These are phyloP conservation scores for Linnemannia hyalina DNA, from an alignment of 192 early-diverging fungal species.

Conservation along the genomic window DNA sequence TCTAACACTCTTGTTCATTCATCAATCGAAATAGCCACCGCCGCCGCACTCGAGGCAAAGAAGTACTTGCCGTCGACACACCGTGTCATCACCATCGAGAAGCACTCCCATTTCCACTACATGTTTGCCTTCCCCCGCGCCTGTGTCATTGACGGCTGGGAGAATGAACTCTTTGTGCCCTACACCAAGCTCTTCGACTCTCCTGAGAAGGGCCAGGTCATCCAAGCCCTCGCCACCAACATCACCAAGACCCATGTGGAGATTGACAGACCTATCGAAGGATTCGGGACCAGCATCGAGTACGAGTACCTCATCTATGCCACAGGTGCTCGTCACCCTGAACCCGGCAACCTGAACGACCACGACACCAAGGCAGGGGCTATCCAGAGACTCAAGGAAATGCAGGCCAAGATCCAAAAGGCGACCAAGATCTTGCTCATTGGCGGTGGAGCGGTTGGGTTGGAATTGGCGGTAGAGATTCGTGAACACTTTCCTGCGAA, in stretches of 20 bases:
- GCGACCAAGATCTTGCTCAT: slow-evolving; percentile 74
- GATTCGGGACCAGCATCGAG: slow-evolving; percentile 60
- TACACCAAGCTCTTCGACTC: slow-evolving; percentile 61
- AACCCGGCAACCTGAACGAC: slow-evolving; percentile 60
- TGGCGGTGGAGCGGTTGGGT: slow-evolving; percentile 83
- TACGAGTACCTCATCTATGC: slow-evolving; percentile 70
- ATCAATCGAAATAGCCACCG: slow-evolving; percentile 28
- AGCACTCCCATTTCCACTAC: slow-evolving; percentile 70
- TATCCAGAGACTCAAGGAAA: slow-evolving; percentile 55
- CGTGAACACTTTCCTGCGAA: slow-evolving; percentile 69
- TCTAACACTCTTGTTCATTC: not conserved
- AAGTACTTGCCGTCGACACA: slow-evolving; percentile 58
- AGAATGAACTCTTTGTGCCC: slow-evolving; percentile 71
- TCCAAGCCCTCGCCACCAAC: slow-evolving; percentile 61
- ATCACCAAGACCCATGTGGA: slow-evolving; percentile 63
- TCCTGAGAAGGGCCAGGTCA: slow-evolving; percentile 58
- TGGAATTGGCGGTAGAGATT: slow-evolving; percentile 86
- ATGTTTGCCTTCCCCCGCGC: slow-evolving; percentile 76
- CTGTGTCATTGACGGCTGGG: slow-evolving; percentile 66
- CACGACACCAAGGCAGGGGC: slow-evolving; percentile 60
- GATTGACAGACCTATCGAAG: slow-evolving; percentile 64
- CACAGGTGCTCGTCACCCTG: slow-evolving; percentile 66
- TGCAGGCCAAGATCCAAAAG: slow-evolving; percentile 67
- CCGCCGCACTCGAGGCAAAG: slow-evolving; percentile 37
- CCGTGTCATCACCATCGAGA: slow-evolving; percentile 69